These are phyloP conservation scores for Colletotrichum lini DNA, from an alignment of 2,329 filamentous ascomycete species.

Conservation along the genomic window DNA sequence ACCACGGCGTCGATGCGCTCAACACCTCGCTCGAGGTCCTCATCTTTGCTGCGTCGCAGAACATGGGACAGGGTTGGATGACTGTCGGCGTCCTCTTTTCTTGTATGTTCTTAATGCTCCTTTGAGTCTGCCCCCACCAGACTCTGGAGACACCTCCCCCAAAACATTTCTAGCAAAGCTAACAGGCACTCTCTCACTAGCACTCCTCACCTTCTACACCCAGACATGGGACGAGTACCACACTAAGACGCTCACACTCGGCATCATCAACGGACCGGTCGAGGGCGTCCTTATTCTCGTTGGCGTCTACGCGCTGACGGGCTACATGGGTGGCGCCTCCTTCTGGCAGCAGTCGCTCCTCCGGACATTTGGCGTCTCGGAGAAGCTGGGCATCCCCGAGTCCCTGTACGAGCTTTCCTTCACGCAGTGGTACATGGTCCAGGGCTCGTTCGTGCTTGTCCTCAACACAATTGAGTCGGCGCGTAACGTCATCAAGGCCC, in stretches of 20 bases:
- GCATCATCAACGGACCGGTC: constrained; percentile 92
- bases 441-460: constrained; percentile 84
- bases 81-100: constrained; percentile 88
- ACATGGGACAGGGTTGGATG: constrained; percentile 92
- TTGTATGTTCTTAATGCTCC: constrained; percentile 64
- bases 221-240: constrained; percentile 99
- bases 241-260: constrained; percentile 94
- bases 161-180: constrained; percentile 21
- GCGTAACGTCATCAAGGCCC: constrained; percentile 86
- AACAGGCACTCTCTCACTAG: constrained; percentile 56
- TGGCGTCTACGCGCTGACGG: constrained; percentile 86
- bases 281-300: constrained; percentile 92
- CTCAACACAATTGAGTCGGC: constrained; percentile 88
- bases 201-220: constrained; percentile 95
- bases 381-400: constrained; percentile 75
- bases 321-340: constrained; percentile 86
- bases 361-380: constrained; percentile 76
- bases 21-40: constrained; percentile 96
- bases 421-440: constrained; percentile 93
- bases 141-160: constrained; percentile 25
- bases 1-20: constrained; percentile 96
- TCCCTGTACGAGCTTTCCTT: constrained; percentile 84
- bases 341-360: constrained; percentile 94
- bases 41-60: constrained; percentile 92
- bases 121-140: neutral